Percentiles rank a stretch among this genome's conserved stretches.
Conservation (phyloP, 805 yeast genomes). For the Barnettozyma sp. region DNA sequence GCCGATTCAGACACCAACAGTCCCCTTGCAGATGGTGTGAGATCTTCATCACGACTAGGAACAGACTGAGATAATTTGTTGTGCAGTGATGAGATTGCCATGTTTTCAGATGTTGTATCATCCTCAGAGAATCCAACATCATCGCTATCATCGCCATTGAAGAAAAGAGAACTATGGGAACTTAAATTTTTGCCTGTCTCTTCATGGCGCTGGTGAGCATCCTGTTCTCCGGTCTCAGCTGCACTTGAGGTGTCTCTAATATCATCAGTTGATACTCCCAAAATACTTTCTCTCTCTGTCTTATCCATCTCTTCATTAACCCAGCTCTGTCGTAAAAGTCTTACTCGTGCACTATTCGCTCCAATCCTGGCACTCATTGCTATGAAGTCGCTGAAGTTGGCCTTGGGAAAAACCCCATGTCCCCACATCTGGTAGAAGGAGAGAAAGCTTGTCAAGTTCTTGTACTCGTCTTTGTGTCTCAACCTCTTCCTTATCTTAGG, state of each 20-base stretch:
- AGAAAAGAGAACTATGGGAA: slow-evolving; percentile 14
- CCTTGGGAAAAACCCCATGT: slow-evolving; percentile 70
- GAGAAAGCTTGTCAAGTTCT: slow-evolving; percentile 43
- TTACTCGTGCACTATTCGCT: slow-evolving; percentile 33
- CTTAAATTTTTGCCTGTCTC: neutral
- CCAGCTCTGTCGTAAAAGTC: slow-evolving; percentile 34
- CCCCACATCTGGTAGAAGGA: slow-evolving; percentile 69
- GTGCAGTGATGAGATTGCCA: neutral
- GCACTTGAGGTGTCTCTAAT: neutral
- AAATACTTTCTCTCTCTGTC: slow-evolving; percentile 4
- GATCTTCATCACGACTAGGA: no score
- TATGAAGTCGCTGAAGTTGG: slow-evolving; percentile 66
- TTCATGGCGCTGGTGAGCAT: slow-evolving; percentile 1
- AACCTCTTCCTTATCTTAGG: slow-evolving; percentile 20
- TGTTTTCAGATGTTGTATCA: slow-evolving; percentile 21
- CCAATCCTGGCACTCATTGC: slow-evolving; percentile 46
- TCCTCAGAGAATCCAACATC: slow-evolving; percentile 13
- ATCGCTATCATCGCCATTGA: slow-evolving; percentile 3
- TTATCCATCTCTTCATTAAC: slow-evolving; percentile 33
- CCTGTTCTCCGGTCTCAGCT: slow-evolving; percentile 9
- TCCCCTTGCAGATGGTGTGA: no score
- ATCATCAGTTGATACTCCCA: slow-evolving; percentile 4
- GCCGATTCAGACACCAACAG: neutral
- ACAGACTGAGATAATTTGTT: no score
- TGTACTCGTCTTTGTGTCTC: slow-evolving; percentile 36